These are phyloP conservation scores for Colletotrichum costaricense DNA, from an alignment of 2,329 filamentous ascomycete species.

Conservation along the genomic window DNA sequence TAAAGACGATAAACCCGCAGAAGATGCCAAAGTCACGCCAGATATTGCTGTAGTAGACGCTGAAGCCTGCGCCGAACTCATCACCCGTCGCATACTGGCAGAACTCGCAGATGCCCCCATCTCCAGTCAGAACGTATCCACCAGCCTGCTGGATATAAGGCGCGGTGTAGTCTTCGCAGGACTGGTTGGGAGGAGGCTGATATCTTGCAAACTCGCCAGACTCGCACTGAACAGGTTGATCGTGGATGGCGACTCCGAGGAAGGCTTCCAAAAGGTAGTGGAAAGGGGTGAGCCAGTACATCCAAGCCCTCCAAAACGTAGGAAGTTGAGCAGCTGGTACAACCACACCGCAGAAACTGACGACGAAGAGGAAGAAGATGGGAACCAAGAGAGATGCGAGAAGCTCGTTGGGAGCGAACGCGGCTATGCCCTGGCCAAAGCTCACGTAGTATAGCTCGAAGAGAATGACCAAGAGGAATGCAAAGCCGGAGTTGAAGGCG, in stretches of 20 bases:
- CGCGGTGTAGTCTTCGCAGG: slow-evolving; percentile 69
- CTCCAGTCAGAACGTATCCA: slow-evolving; percentile 70
- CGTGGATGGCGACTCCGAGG: slow-evolving; percentile 65
- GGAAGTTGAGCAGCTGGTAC: slow-evolving; percentile 70
- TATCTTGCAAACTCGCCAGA: slow-evolving; percentile 70
- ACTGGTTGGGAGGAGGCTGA: slow-evolving; percentile 65
- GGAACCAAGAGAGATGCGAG: slow-evolving; percentile 75
- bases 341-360: slow-evolving; percentile 77
- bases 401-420: slow-evolving; percentile 74
- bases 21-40: slow-evolving; percentile 77
- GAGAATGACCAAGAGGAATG: slow-evolving; percentile 72
- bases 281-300: slow-evolving; percentile 77
- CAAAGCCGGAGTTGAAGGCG: slow-evolving; percentile 69
- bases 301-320: slow-evolving; percentile 72
- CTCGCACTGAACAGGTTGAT: slow-evolving; percentile 66
- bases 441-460: slow-evolving; percentile 75
- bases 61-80: slow-evolving; percentile 69
- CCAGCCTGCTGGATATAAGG: slow-evolving; percentile 64
- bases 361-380: slow-evolving; percentile 76
- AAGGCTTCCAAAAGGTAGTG: slow-evolving; percentile 74
- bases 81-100: slow-evolving; percentile 73
- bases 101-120: slow-evolving; percentile 69
- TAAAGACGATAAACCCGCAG: slow-evolving; percentile 72
- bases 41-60: slow-evolving; percentile 68
- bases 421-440: slow-evolving; percentile 75